Evolutionary conservation across 805 yeast species (phyloP), one percentile per base, ranked within the genome.

Genomic region (Kazachstania bromeliacearum): DNA sequence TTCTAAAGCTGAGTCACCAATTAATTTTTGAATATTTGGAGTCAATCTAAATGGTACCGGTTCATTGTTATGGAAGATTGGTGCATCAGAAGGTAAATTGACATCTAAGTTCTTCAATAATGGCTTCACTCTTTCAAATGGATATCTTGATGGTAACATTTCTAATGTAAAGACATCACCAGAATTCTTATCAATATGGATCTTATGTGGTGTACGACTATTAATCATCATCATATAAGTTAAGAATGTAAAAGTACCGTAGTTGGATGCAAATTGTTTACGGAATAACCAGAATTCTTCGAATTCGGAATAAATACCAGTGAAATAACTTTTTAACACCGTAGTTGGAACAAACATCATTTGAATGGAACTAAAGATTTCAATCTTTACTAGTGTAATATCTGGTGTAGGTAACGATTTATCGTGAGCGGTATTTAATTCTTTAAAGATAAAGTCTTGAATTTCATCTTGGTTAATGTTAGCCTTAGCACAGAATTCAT

Each of bases 251-350:
- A 92, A 82, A 0, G 95, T 78, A 4, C 96, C 96, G 61, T 89
- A 92, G 59, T 88, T 95, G 19, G 94, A 79, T 4, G 96, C 77
- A 54, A 92, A 94, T 53, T 88, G 96, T 51, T 87, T 85, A 44
- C 97, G 74, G 77, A 94, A 92, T 35, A 89, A 63, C 98, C 98
- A 92, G 68, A 89, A 92, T 51, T 89, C 96, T 58, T 83, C 96
- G 56, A 80, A 94, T 40, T 77, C 72, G 9, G 79, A 70, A 59
- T 78, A 92, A 28, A 77, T 63, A 5, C 67, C 69, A 38, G 79
- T 57, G 53, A 87, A 92, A 56, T 83, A 81, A 45, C 83, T 83
- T 51, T 77, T 77, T 66, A 89, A 66, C 23, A 89, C 80, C 4
- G 84, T 79, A 17, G 81, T 71, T 24, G 98, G 97, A 36, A 88